Evolutionary conservation across 805 yeast genomes (phyloP), one percentile per base, ranked within the genome.

Genomic region (Zygoascus tannicola): DNA sequence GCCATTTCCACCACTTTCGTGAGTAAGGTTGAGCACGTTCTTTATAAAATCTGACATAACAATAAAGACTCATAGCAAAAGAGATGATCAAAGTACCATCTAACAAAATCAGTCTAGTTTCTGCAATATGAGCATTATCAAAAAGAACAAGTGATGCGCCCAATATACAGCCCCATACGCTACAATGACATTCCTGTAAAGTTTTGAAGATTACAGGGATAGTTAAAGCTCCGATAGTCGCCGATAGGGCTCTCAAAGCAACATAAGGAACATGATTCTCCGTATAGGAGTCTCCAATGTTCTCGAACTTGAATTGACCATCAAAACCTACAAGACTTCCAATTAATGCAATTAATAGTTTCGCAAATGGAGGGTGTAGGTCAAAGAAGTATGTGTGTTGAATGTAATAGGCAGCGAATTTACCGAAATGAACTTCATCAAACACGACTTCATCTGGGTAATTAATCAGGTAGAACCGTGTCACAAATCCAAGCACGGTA

Each of bases 281-380:
- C 44, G 78, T 73, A 64, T 87, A 92, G 47, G 76, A 73, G 53
- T 83, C 84, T 35, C 97, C 97, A 63, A 88, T 88, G 56, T 74
- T 78, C 50, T 87, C 95, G 56, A 90, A 92, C 63, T 87, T 85
- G 71, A 87, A 92, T 10, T 74, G 63, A n/a, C 99, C 99, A 57
- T 82, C 79, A 62, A 85, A 92, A 2, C 97, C 96, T 41, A 81
- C 78, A 20, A 92, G 56, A 71, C 81, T 86, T 35, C 98, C 99
- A 33, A 81, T 85, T 46, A 80, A 73, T 0, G 97, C 97, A 64
- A 90, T 85, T 53, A 88, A 70, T 61, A 92, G 71, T 63, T 92
- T 92, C 44, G 95, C 98, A 64, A 92, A 85, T 19, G 99, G 99
- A 7, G 99, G 99, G 66, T 92, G 99, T 42, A 92, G 78, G 65